These are phyloP conservation scores for Trichomonas tenax DNA, from an alignment of 208 protist species.

Conservation along the genomic window DNA sequence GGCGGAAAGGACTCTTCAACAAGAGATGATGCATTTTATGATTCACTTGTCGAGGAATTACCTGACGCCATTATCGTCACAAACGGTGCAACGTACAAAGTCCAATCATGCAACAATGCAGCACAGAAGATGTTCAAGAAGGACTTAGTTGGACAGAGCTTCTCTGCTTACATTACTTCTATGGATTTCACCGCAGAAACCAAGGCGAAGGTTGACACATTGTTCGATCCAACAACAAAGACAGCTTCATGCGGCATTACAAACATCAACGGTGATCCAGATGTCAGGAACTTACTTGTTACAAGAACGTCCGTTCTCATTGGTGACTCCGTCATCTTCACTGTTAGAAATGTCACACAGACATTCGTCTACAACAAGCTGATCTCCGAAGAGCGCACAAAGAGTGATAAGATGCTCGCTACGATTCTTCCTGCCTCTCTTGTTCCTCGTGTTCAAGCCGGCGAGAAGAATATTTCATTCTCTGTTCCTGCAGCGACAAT, in stretches of 20 bases:
- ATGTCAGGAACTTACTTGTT: neutral
- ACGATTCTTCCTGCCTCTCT: neutral
- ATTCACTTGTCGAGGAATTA: neutral
- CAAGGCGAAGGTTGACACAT: neutral
- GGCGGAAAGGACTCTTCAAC: neutral
- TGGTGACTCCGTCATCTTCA: neutral
- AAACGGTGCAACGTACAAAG: neutral
- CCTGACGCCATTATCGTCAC: neutral
- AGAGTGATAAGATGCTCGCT: neutral
- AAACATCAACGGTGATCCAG: neutral
- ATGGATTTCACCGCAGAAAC: neutral
- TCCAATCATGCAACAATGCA: neutral
- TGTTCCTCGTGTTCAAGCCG: neutral
- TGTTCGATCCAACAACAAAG: neutral
- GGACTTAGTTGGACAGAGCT: neutral
- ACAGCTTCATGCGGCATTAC: neutral
- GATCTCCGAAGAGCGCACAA: neutral
- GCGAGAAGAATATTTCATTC: neutral
- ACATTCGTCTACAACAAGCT: neutral
- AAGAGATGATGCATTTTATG: neutral
- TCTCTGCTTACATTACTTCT: neutral
- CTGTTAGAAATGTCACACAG: neutral
- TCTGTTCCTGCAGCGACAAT: neutral
- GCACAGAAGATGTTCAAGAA: neutral
- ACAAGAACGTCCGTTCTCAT: neutral